Base-by-base conservation (phyloP, 2,329 filamentous ascomycete genomes). In the Fusarium redolens region DNA sequence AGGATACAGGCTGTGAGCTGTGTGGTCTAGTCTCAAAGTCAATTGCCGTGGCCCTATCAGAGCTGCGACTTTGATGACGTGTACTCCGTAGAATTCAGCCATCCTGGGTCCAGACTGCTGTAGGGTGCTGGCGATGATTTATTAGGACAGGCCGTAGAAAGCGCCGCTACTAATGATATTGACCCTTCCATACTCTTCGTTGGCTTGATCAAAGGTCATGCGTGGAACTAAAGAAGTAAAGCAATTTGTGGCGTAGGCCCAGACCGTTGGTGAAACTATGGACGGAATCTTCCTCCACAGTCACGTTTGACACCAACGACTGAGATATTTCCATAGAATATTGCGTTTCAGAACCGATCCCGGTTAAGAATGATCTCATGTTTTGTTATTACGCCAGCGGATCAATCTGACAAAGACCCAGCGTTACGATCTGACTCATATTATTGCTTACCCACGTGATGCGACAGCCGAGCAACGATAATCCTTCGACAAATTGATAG, bases 361-460 rank as follows among this genome's bases (percentile, higher is more conserved):
- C 28, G 6, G 28, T 5, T 22, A 5, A 50, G 15, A 2, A 22
- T 50, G 9, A 17, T 48, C 45, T n/a, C 13, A 31, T 18, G 7
- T 4, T 17, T n/a, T 7, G 9, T 17, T 2, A 28, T 12, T 18
- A 20, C 9, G 37, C 4, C 6, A 7, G 17, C 17, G 15, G 15
- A 17, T 20, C 9, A 33, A 11, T 57, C 33, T 62, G 50, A 69
- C 43, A 45, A 67, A 47, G 48, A 37, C 25, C 33, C 51, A 61
- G 51, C 7, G 20, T 44, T 55, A 52, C 38, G 3, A 25, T 55
- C 43, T 68, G 17, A 63, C 56, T 62, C 22, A 33, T 20, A 25
- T 20, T 11, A 10, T 41, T 14, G 37, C 64, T 68, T 50, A 55
- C 38, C 9, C 65, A 68, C 55, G 61, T 63, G 54, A 50, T 40